Percentiles rank a stretch among this genome's conserved stretches.
Evolutionary conservation across 305 asterid genomes (phyloP).

Genomic region (Fraxinus greggii): DNA sequence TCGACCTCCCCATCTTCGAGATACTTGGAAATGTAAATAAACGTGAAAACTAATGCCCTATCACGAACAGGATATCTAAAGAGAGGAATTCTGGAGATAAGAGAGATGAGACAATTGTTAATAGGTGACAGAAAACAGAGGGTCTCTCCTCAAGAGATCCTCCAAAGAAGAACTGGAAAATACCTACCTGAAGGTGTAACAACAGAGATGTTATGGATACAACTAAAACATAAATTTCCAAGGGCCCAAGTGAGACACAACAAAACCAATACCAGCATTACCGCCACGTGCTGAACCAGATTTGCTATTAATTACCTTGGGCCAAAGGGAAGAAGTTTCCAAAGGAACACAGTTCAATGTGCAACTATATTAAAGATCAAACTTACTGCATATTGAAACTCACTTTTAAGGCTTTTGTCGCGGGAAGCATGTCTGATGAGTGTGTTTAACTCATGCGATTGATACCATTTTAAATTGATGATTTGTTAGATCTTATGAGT

Average conservation of each 20-base stretch:
- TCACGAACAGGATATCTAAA: not conserved
- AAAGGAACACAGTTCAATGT: not conserved
- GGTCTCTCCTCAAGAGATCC: not conserved
- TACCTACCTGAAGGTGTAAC: not conserved
- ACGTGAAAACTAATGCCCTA: not conserved
- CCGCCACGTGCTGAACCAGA: not conserved
- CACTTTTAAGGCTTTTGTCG: not conserved
- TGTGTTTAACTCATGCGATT: too few species aligned
- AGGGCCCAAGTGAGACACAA: not conserved
- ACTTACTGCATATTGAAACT: not conserved
- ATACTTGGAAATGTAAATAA: not conserved
- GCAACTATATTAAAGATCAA: not conserved
- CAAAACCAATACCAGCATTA: not conserved
- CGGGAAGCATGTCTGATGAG: not conserved
- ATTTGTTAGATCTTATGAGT: too few species aligned
- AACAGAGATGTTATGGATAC: not conserved
- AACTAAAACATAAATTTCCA: not conserved
- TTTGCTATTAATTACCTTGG: not conserved
- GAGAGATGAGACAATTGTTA: not conserved
- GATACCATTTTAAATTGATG: too few species aligned
- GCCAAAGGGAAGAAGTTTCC: not conserved
- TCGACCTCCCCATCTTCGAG: not conserved
- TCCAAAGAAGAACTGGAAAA: not conserved
- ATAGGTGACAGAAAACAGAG: not conserved
- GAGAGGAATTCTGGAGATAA: not conserved